phyloP scores from a whole-genome alignment of 2,329 filamentous ascomycete species.

The Akanthomyces muscarius region DNA sequence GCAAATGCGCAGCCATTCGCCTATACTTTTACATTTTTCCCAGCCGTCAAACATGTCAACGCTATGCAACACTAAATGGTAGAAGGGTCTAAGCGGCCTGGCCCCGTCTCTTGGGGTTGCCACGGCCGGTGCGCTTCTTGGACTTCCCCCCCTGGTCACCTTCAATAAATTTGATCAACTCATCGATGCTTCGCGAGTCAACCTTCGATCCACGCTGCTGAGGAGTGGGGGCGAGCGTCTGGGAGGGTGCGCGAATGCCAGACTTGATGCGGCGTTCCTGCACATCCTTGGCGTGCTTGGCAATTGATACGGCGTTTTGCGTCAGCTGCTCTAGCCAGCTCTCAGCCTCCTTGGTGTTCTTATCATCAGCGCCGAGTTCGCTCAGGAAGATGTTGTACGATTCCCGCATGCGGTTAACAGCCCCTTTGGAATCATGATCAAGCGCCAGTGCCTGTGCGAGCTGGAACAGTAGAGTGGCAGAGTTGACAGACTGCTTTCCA shows the following conservation, averaged over 20 bases:
- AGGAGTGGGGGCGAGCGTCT: conserved; percentile 30
- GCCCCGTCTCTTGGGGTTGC: conserved; percentile 54
- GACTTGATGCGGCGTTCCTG: conserved; percentile 70
- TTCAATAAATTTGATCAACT: conserved; percentile 92
- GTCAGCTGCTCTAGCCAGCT: conserved; percentile 95
- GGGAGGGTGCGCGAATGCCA: conserved; percentile 49
- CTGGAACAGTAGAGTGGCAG: conserved; percentile 94
- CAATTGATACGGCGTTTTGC: conserved; percentile 89
- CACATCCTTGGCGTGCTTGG: conserved; percentile 86
- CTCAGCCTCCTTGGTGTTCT: conserved; percentile 97
- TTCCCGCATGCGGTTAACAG: conserved; percentile 90
- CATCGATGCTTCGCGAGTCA: conserved; percentile 83
- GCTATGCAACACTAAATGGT: conserved; percentile 13
- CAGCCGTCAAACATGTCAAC: conserved; percentile 5
- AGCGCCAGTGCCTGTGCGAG: conserved; percentile 90
- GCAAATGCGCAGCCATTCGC: conserved; percentile 7
- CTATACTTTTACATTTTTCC: conserved; percentile 14
- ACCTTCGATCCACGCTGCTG: conserved; percentile 38
- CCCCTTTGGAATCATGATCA: conserved; percentile 90
- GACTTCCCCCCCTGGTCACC: conserved; percentile 56
- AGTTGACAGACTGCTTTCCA: conserved; percentile 85
- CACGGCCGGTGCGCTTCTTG: conserved; percentile 54
- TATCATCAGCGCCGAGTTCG: conserved; percentile 82
- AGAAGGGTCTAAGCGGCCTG: conserved; percentile 10
- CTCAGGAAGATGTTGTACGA: conserved; percentile 92